A percentile compares a stretch with the other conserved stretches of the same genome.
Conservation (phyloP, 352 stramenopile species). For the Phytophthora pseudosyringae region DNA sequence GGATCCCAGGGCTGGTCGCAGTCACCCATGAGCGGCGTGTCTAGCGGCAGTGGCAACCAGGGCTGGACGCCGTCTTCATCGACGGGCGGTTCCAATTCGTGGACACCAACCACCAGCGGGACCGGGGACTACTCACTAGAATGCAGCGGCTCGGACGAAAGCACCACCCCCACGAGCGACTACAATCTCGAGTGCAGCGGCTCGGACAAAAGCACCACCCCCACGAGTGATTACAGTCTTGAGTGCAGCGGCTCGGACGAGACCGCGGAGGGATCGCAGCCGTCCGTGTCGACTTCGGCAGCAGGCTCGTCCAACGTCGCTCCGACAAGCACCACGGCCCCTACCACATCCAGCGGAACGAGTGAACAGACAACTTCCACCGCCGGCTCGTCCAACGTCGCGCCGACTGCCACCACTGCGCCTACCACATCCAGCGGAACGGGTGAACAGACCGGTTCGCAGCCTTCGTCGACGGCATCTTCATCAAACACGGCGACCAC, state of each 20-base stretch:
- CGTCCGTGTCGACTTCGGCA: conserved; percentile 10
- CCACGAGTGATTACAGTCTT: conserved; percentile 9
- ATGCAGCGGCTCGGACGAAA: conserved; percentile 22
- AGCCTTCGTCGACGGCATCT: background rate
- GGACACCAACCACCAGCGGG: too few species aligned
- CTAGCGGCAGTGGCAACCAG: too few species aligned
- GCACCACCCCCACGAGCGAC: background rate
- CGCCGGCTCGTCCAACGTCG: conserved; percentile 3
- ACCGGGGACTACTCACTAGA: conserved; percentile 11
- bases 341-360: conserved; percentile 7
- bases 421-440: conserved; percentile 9
- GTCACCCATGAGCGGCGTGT: background rate
- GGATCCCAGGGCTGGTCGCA: conserved; percentile 16
- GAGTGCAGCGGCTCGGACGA: conserved; percentile 25
- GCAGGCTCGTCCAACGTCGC: conserved; percentile 5
- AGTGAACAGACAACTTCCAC: conserved; percentile 10
- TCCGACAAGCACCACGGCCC: conserved; percentile 4
- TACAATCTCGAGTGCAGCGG: conserved; percentile 27
- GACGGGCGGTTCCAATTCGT: too few species aligned
- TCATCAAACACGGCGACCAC: conserved; percentile 15
- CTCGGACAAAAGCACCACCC: conserved; percentile 1
- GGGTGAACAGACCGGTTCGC: background rate
- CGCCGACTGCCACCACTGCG: conserved; percentile 2
- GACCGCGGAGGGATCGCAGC: conserved; percentile 5
- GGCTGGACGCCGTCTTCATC: too few species aligned